Conservation (phyloP, 2,329 filamentous ascomycete genomes). For the Penicillium nordicum region DNA sequence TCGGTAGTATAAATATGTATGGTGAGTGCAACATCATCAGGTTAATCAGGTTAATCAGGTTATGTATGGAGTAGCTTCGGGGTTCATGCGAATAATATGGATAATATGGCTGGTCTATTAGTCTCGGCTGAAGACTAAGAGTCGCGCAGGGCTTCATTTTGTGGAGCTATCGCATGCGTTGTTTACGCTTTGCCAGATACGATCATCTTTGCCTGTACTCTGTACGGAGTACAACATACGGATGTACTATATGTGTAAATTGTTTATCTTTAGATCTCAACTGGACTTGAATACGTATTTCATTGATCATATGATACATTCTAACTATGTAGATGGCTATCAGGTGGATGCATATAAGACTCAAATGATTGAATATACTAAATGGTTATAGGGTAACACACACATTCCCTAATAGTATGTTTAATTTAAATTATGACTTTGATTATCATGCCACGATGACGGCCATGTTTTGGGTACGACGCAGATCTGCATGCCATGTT, state of each 20-base stretch:
- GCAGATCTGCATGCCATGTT: conserved; percentile 8
- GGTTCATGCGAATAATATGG: conserved; percentile 5
- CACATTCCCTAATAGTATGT: not conserved
- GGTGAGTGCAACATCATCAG: not conserved
- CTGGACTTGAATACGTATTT: not conserved
- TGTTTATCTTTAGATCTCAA: not conserved
- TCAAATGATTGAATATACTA: not conserved
- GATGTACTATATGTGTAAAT: not conserved
- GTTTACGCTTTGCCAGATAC: not conserved
- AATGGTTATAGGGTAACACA: not conserved
- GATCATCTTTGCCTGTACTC: not conserved
- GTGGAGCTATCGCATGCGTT: conserved; percentile 8
- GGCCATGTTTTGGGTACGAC: conserved; percentile 3
- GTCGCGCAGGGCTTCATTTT: not conserved
- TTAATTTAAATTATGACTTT: not conserved
- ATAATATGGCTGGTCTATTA: not conserved
- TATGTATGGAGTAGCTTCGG: not conserved
- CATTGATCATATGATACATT: not conserved
- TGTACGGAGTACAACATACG: not conserved
- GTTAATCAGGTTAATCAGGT: not conserved
- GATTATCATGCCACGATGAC: conserved; percentile 3
- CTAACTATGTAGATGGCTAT: not conserved
- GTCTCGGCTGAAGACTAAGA: not conserved
- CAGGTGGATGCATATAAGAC: not conserved
- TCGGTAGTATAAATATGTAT: not conserved